phyloP scores from a whole-genome alignment of 78 protist species.

The Protostelium mycophagum region DNA sequence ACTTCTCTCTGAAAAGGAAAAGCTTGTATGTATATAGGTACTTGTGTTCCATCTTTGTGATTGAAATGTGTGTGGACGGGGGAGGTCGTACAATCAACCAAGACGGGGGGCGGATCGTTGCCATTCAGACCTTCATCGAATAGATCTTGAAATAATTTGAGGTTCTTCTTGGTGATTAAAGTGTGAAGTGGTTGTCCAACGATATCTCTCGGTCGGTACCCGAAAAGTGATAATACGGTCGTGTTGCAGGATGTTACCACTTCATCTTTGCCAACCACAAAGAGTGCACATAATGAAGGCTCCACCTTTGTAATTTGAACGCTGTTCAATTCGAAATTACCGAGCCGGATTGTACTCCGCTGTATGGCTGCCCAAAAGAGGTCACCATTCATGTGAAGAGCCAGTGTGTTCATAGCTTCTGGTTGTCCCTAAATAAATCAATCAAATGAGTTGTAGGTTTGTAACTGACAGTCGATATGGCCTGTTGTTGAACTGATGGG shows the following conservation, averaged over 20 bases:
- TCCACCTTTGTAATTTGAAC: background rate
- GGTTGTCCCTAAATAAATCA: background rate
- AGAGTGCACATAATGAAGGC: background rate
- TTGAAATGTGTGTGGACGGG: background rate
- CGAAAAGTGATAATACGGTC: background rate
- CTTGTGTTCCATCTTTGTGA: background rate
- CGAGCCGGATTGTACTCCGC: background rate
- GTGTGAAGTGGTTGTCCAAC: background rate
- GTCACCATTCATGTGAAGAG: background rate
- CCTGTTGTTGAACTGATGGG: background rate
- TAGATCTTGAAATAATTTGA: background rate
- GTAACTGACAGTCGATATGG: background rate
- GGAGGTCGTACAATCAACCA: background rate
- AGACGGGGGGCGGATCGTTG: background rate
- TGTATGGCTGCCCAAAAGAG: background rate
- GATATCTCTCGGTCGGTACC: background rate
- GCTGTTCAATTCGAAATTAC: background rate
- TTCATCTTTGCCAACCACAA: background rate
- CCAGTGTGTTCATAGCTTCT: background rate
- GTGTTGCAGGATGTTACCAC: background rate
- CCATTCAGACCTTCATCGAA: background rate
- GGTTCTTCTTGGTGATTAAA: background rate
- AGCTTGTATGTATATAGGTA: background rate
- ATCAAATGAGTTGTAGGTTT: background rate
- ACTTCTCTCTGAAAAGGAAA: background rate